Conservation (phyloP, 257 asterid genomes). For the Ajuga chamaepitys region DNA sequence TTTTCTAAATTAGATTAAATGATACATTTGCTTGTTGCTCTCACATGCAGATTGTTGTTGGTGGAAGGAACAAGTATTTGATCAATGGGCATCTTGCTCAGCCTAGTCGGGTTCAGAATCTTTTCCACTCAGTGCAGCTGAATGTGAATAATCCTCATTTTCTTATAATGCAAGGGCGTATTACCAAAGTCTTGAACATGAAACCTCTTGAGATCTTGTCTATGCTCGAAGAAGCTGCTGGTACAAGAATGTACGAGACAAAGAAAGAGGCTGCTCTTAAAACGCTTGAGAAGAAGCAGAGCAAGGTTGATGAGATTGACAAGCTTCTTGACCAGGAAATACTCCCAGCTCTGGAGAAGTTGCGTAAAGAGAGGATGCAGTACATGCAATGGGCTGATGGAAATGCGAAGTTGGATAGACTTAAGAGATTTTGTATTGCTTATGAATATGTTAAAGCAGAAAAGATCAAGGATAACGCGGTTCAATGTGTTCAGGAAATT, state of each 20-base stretch:
- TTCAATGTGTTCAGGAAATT: slow-evolving; percentile 56
- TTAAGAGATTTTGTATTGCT: slow-evolving; percentile 87
- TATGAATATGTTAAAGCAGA: slow-evolving; percentile 88
- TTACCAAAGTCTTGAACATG: slow-evolving; percentile 95
- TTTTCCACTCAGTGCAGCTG: slow-evolving; percentile 96
- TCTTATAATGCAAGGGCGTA: slow-evolving; percentile 99
- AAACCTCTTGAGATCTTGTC: slow-evolving; percentile 96
- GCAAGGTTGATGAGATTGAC: slow-evolving; percentile 94
- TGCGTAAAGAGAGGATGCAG: slow-evolving; percentile 92
- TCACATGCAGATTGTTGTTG: slow-evolving; percentile 81
- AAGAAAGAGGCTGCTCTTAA: slow-evolving; percentile 97
- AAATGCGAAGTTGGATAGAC: slow-evolving; percentile 86
- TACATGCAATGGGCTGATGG: slow-evolving; percentile 99
- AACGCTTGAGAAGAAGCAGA: slow-evolving; percentile 96
- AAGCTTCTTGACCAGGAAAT: slow-evolving; percentile 96
- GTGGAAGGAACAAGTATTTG: slow-evolving; percentile 97
- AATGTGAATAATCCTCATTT: slow-evolving; percentile 98
- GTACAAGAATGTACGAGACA: slow-evolving; percentile 97
- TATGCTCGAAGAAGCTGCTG: slow-evolving; percentile 99
- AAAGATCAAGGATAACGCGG: slow-evolving; percentile 57
- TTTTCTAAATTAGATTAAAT: neutral
- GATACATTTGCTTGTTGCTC: neutral
- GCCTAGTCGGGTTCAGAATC: slow-evolving; percentile 98
- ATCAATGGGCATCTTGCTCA: slow-evolving; percentile 98
- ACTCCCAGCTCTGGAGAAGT: slow-evolving; percentile 88